Evolutionary conservation across 805 yeast species (phyloP), one percentile per base, ranked within the genome.

Genomic region (Teunomyces kruisii): DNA sequence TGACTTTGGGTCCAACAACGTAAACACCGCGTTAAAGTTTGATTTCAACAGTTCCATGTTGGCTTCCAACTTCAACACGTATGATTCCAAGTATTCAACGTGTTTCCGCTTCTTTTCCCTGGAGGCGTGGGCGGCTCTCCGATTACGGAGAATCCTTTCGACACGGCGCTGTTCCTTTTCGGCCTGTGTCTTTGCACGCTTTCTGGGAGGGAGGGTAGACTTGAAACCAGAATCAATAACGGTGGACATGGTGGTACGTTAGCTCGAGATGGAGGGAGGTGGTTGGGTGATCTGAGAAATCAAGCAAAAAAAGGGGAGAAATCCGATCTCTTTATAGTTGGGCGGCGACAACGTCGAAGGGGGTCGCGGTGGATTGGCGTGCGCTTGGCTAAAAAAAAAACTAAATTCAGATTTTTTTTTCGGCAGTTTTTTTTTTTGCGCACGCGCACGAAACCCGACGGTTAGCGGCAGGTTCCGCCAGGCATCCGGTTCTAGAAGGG

Each of bases 81-180:
- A 80, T 31, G 72, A 64, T 66, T 92, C 97, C 54, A 94, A 75
- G 50, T 80, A 82, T 66, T 90, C 96, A 46, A 94, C 85, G 62
- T 92, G 96, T 61, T 83, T 81, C 62, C 98, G 80, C 79, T 92
- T 92, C 80, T 92, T 91, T 62, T 94, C 99, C 54, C 99, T 80
- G 24, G 96, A 88, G 43, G 96, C 96, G 64, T 92, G 98, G 39
- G 99, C 99, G 12, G 98, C 98, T 62, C 92, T 86, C 60, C 98
- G 81, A 68, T 92, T 92, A 63, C 99, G 80, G 57, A 92, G 74
- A 41, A 94, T 91, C 42, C 99, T 76, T 68, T 94, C 98, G 44
- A 91, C 82, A 39, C 97, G 80, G 53, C 98, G 84, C 70, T 92
- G 98, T 67, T 94, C 98, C 71, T 92, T 94, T 70, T 92, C 98